These are phyloP conservation scores for Odontarrhena argentea DNA, from an alignment of 345 rosid species.

Conservation along the genomic window DNA sequence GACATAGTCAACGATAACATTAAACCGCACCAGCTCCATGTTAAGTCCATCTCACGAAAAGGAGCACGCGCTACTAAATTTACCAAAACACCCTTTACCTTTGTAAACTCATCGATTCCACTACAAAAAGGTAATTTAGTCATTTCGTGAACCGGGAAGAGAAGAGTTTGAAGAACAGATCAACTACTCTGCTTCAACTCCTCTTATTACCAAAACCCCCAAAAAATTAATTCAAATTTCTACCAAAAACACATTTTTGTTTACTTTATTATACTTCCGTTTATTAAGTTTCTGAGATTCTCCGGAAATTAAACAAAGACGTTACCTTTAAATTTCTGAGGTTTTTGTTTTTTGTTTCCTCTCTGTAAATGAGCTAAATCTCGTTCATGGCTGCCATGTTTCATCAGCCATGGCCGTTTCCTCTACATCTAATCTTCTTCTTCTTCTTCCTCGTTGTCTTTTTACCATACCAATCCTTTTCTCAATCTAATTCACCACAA, in stretches of 20 bases:
- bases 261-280: neutral
- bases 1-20: conserved; percentile 36
- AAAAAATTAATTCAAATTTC: conserved; percentile 20
- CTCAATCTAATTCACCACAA: conserved; percentile 51
- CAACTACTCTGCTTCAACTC: conserved; percentile 33
- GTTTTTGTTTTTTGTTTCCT: conserved; percentile 16
- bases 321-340: neutral
- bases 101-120: neutral
- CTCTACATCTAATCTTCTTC: conserved; percentile 13
- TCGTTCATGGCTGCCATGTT: conserved; percentile 45
- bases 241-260: conserved; percentile 15
- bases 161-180: conserved; percentile 34
- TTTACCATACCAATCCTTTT: conserved; percentile 40
- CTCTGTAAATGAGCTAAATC: conserved; percentile 33
- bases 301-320: conserved; percentile 17
- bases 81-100: neutral
- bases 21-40: conserved; percentile 37
- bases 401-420: conserved; percentile 43
- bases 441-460: conserved; percentile 18
- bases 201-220: conserved; percentile 37
- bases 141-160: conserved; percentile 18
- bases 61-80: too few relatives aligned
- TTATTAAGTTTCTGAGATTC: conserved; percentile 14
- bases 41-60: conserved; percentile 25
- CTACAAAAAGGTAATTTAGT: conserved; percentile 7